Base-by-base conservation (phyloP, 345 rosid species). In the Lepidium sativum region DNA sequence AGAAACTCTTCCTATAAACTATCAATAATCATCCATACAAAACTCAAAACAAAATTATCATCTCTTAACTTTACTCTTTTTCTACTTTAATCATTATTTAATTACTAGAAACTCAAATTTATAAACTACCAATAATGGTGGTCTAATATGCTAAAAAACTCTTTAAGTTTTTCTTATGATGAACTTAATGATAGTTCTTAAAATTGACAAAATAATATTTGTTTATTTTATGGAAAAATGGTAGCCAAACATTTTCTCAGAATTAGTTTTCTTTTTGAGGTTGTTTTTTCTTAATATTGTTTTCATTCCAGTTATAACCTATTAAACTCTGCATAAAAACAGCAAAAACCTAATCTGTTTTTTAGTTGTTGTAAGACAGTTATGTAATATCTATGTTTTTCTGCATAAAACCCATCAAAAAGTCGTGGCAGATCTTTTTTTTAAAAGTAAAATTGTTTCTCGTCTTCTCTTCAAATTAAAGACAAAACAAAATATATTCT, bases 171-270 rank as follows among this genome's bases (percentile, higher is more conserved):
- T n/a, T n/a, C n/a, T n/a, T n/a, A n/a, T n/a, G n/a, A n/a, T n/a
- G n/a, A n/a, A n/a, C n/a, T n/a, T n/a, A n/a, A n/a, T n/a, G n/a
- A n/a, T n/a, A 29, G 8, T 54, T 13, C 25, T 23, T 27, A 27
- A 65, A 42, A 6, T 21, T 20, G 10, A 34, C 23, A 18, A 16
- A 42, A 54, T 5, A 7, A 16, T 25, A 1, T 2, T 6, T 55
- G 35, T n/a, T 54, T 54, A 56, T 37, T 47, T 34, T 47, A 47
- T 56, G 64, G 64, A 6, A 67, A 67, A 67, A 56, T 64, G 10
- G 5, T 47, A 68, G 41, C 41, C 40, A 57, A 27, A 27, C 8
- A 47, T 27, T 27, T 17, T 48, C 51, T 56, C 40, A 48, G 9
- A 67, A 35, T 23, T 56, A 35, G 40, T 47, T 47, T 33, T 35